Evolutionary conservation across 2,329 filamentous ascomycete species (phyloP), one percentile per base, ranked within the genome.

Genomic region (Colletotrichum musicola): DNA sequence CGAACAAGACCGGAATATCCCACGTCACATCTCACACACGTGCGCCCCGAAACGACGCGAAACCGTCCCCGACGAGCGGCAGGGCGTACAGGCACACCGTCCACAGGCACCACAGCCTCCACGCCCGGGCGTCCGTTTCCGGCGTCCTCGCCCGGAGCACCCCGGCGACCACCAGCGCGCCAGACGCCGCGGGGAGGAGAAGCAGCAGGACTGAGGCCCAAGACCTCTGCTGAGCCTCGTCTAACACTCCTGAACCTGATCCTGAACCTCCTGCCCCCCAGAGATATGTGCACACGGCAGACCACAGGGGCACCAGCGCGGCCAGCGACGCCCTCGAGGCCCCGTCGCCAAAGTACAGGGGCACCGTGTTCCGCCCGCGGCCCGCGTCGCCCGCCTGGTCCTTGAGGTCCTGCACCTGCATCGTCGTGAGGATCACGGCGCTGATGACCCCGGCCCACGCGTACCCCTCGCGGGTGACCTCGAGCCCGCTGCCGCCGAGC

Each of bases 391-490:
- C 76, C 12, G 72, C 73, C 54, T 73, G 58, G 50, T 75, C 76
- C 40, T 68, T 68, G 38, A 68, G 65, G 54, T 78, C 77, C 50
- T 78, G 75, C 4, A 72, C 72, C 22, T 77, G 74, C 13, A 78
- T 73, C 6, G 76, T 78, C 4, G 73, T 77, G 18, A 73, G 62
- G 44, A 76, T 69, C 9, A 75, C 69, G 30, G 62, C 68, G 9
- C 72, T 72, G 20, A 71, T 75, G 22, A 75, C 38, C 49, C 65
- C 46, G 7, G 72, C 68, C 75, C 75, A 78, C 20, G 63, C 54
- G 25, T 71, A 71, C 10, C 68, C 73, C 42, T 50, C 65, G 27
- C 35, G 6, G n/a, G 65, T 42, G 47, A 68, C 61, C 16, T 60
- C 38, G n/a, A 71, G 47, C 6, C 40, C 57, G 47, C 49, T 65